phyloP scores from a whole-genome alignment of 257 asterid species.

The Paulownia fortunei region DNA sequence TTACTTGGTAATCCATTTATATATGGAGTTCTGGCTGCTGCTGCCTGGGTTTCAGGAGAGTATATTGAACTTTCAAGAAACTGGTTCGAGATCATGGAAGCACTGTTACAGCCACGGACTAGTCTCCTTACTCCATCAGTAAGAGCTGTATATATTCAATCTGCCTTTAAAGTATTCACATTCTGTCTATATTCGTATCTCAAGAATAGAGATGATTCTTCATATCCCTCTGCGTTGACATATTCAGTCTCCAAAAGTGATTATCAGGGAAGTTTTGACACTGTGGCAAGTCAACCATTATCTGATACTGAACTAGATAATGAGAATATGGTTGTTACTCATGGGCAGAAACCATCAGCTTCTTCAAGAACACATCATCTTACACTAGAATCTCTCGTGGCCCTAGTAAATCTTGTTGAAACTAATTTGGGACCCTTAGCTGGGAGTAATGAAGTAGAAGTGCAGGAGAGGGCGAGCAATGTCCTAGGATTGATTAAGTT shows the following conservation, averaged over 20 bases:
- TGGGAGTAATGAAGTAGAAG: slow-evolving; percentile 83
- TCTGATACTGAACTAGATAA: slow-evolving; percentile 57
- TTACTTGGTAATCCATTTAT: slow-evolving; percentile 80
- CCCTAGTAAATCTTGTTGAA: slow-evolving; percentile 67
- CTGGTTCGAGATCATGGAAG: slow-evolving; percentile 87
- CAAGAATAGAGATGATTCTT: slow-evolving; percentile 46
- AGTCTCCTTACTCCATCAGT: slow-evolving; percentile 73
- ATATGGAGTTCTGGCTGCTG: slow-evolving; percentile 76
- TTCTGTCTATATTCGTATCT: slow-evolving; percentile 65
- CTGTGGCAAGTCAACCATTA: slow-evolving; percentile 33
- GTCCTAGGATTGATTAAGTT: slow-evolving; percentile 73
- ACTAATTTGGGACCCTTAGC: slow-evolving; percentile 68
- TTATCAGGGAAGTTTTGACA: slow-evolving; percentile 43
- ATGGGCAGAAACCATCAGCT: slow-evolving; percentile 41
- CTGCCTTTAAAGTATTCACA: slow-evolving; percentile 77
- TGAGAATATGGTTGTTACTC: slow-evolving; percentile 37
- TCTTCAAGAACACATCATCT: slow-evolving; percentile 41
- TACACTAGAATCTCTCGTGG: slow-evolving; percentile 56
- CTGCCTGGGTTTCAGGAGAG: slow-evolving; percentile 95
- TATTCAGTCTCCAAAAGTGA: slow-evolving; percentile 38
- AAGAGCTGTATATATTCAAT: slow-evolving; percentile 81
- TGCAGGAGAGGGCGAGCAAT: slow-evolving; percentile 84
- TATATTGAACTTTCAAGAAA: slow-evolving; percentile 81
- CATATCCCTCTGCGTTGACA: slow-evolving; percentile 39
- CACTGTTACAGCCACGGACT: slow-evolving; percentile 87